Percentiles rank a stretch among this genome's conserved stretches.
These are phyloP conservation scores for Sporothrix inflata DNA, from an alignment of 2,329 filamentous ascomycete species.

Conservation along the genomic window DNA sequence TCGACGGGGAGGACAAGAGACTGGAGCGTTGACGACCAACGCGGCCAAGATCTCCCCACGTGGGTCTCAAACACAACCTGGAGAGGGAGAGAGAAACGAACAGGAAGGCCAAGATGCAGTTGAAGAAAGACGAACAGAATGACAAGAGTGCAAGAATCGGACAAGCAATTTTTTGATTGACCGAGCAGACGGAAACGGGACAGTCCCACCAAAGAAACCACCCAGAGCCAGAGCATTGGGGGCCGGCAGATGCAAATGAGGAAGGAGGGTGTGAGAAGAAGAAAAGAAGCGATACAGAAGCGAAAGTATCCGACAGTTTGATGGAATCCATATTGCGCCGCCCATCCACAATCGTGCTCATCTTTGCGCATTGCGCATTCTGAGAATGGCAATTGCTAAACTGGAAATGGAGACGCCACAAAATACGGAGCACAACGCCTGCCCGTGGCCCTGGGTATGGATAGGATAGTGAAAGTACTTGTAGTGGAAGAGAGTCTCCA, in stretches of 20 bases:
- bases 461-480: neutral
- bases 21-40: neutral
- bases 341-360: neutral
- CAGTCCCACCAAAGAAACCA: neutral
- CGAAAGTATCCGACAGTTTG: neutral
- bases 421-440: constrained; percentile 2
- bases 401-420: neutral
- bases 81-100: neutral
- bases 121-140: neutral
- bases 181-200: neutral
- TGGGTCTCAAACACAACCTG: neutral
- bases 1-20: neutral
- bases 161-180: neutral
- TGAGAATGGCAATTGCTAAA: neutral
- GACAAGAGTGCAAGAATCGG: no score
- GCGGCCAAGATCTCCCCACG: neutral
- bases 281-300: neutral
- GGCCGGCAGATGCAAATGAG: constrained; percentile 15
- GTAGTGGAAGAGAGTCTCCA: neutral
- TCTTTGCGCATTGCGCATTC: neutral
- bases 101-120: neutral
- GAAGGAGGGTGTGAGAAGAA: constrained; percentile 3
- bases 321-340: neutral
- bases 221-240: constrained; percentile 14
- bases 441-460: constrained; percentile 11